Base-by-base conservation (phyloP, 129 eudicot genomes). In the Lonicera japonica region DNA sequence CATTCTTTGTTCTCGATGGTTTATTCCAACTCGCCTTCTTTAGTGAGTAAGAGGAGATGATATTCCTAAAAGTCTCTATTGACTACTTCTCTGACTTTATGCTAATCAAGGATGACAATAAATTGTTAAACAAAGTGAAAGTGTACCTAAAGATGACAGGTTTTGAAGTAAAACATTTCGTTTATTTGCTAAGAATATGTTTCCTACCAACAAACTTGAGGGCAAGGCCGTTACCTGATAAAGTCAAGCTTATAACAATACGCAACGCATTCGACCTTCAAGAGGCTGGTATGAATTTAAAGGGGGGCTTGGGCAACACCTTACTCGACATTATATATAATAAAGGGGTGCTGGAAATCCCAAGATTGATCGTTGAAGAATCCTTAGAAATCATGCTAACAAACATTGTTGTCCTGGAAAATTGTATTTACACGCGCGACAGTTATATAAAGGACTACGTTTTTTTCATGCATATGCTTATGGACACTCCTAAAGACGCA, bases 311-410 rank as follows among this genome's bases (percentile, higher is more conserved):
- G 16, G 39, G 34, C 20, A 45, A 58, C 14, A 0, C 40, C 14
- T 39, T 51, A 5, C 56, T 73, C 1, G 46, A 66, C 65, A 58
- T 73, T 11, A 17, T 13, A 5, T 73, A 64, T 39, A 10, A 25
- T 0, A 58, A 52, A 5, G 77, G 72, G 21, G 66, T 57, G 14
- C 34, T 73, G 15, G 19, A 58, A 24, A 57, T 73, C 5, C 77
- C 72, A 4, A 18, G 38, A 21, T 8, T 73, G 5, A 12, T 0
- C 20, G 25, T 65, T 11, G 25, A 39, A 11, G 34, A 50, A 23
- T 1, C 12, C 43, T 55, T 72, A 1, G 67, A 65, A 38, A 15
- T 14, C 21, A 16, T 56, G 18, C 60, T 72, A 8, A 64, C 57
- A 46, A 72, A 64, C 64, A 2, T 72, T 13, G 22, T 72, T 5